These are phyloP conservation scores for Mycena galericulata DNA, from an alignment of 768 basidiomycete genomes.

Conservation along the genomic window DNA sequence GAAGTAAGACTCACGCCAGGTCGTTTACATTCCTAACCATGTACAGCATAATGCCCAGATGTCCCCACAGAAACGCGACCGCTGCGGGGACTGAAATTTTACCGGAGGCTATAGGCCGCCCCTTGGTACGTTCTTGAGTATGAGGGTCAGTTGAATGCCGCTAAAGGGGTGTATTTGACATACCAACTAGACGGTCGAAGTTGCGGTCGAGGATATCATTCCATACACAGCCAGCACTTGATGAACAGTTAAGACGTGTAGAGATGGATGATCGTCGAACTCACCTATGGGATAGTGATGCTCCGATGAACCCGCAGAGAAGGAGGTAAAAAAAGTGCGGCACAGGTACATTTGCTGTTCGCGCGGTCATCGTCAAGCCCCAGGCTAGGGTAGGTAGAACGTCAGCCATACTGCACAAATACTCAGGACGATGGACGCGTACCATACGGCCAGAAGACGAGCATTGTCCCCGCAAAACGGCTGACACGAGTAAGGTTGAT, in stretches of 20 bases:
- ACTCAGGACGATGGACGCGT: not conserved
- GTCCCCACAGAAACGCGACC: conserved; percentile 38
- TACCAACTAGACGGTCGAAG: conserved; percentile 47
- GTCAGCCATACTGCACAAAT: not conserved
- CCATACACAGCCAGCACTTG: conserved; percentile 38
- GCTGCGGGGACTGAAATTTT: conserved; percentile 43
- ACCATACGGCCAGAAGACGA: conserved; percentile 42
- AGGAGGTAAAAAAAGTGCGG: conserved; percentile 27
- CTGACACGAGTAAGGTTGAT: conserved; percentile 36
- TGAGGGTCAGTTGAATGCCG: not conserved
- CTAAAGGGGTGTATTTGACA: conserved; percentile 4
- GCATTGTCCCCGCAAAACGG: conserved; percentile 37
- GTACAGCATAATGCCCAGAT: conserved; percentile 34
- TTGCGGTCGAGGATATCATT: conserved; percentile 48
- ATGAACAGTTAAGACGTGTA: not conserved
- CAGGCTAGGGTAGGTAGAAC: conserved; percentile 34
- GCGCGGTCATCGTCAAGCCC: conserved; percentile 39
- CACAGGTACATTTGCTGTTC: conserved; percentile 22
- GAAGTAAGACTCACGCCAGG: conserved; percentile 25
- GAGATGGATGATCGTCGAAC: conserved; percentile 22
- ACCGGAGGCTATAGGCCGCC: conserved; percentile 45
- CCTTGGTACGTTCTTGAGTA: conserved; percentile 46
- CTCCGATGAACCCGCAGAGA: conserved; percentile 31
- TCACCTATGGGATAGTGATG: conserved; percentile 39
- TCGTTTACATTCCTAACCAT: conserved; percentile 31